A percentile compares a stretch with the other conserved stretches of the same genome.
Evolutionary conservation across 2,329 filamentous ascomycete genomes (phyloP).

Genomic region (Macroventuria anomochaeta): DNA sequence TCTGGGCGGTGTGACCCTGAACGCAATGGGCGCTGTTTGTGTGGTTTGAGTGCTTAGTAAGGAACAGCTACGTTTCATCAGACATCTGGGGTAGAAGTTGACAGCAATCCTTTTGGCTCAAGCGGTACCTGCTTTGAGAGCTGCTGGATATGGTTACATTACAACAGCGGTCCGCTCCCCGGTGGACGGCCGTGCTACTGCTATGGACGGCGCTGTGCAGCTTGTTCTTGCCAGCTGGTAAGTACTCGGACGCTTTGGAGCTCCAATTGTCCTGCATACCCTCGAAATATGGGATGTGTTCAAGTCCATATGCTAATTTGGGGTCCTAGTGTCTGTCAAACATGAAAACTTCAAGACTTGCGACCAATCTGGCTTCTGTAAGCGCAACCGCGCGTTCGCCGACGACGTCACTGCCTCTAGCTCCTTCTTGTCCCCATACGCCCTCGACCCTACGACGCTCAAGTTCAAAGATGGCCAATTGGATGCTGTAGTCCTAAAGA

Average conservation of each 20-base stretch:
- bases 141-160: constrained; percentile 39
- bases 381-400: constrained; percentile 88
- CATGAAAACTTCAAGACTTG: constrained; percentile 98
- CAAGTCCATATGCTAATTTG: constrained; percentile 10
- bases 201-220: constrained; percentile 43
- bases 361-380: constrained; percentile 94
- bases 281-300: not conserved
- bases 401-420: constrained; percentile 72
- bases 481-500: constrained; percentile 82
- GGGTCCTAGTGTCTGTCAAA: constrained; percentile 76
- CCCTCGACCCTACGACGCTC: constrained; percentile 73
- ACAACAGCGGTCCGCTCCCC: constrained; percentile 55
- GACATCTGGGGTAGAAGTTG: constrained; percentile 12
- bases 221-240: constrained; percentile 48
- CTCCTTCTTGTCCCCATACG: constrained; percentile 82
- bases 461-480: constrained; percentile 81
- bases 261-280: constrained; percentile 5
- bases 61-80: constrained; percentile 19
- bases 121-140: constrained; percentile 28
- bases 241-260: constrained; percentile 22
- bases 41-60: constrained; percentile 13
- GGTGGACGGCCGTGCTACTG: constrained; percentile 64
- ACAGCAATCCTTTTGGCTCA: constrained; percentile 8
- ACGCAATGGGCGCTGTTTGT: constrained; percentile 11
- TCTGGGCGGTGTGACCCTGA: constrained; percentile 1